These are phyloP conservation scores for Blastomyces silverae DNA, from an alignment of 2,329 filamentous ascomycete species.

Conservation along the genomic window DNA sequence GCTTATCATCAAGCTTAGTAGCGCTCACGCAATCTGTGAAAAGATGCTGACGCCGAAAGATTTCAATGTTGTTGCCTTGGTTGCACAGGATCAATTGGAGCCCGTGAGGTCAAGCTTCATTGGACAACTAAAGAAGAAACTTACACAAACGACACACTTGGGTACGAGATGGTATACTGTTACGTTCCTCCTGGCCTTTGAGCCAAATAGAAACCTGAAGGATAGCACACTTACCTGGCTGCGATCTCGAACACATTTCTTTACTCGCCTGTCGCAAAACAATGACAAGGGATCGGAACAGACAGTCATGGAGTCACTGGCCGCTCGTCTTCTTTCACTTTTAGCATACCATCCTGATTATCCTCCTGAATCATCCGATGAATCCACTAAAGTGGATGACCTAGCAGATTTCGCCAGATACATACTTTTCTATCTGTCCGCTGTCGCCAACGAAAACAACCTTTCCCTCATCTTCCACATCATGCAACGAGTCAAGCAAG, in stretches of 20 bases:
- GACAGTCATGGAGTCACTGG: constrained; percentile 69
- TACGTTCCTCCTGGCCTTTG: constrained; percentile 84
- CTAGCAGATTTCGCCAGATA: constrained; percentile 80
- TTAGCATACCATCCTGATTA: constrained; percentile 94
- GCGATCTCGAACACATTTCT: constrained; percentile 66
- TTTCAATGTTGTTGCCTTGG: constrained; percentile 74
- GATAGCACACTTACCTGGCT: constrained; percentile 80
- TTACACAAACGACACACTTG: constrained; percentile 55
- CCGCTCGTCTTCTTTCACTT: constrained; percentile 76
- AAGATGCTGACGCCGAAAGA: constrained; percentile 62
- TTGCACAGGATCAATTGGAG: constrained; percentile 69
- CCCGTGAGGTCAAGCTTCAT: constrained; percentile 74
- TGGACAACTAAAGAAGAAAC: constrained; percentile 71
- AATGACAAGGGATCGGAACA: constrained; percentile 40
- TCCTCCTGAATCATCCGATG: constrained; percentile 31
- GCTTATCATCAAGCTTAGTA: constrained; percentile 75
- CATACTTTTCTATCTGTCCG: constrained; percentile 78
- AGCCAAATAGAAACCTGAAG: constrained; percentile 68
- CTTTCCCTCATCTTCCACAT: constrained; percentile 84
- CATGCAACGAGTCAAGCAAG: constrained; percentile 86
- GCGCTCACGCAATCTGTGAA: constrained; percentile 63
- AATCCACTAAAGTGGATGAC: constrained; percentile 47
- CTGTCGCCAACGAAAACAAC: constrained; percentile 78
- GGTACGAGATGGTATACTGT: constrained; percentile 83
- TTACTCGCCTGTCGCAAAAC: constrained; percentile 44